phyloP scores from a whole-genome alignment of 2,329 filamentous ascomycete genomes.

The Pseudocercospora fuligena region DNA sequence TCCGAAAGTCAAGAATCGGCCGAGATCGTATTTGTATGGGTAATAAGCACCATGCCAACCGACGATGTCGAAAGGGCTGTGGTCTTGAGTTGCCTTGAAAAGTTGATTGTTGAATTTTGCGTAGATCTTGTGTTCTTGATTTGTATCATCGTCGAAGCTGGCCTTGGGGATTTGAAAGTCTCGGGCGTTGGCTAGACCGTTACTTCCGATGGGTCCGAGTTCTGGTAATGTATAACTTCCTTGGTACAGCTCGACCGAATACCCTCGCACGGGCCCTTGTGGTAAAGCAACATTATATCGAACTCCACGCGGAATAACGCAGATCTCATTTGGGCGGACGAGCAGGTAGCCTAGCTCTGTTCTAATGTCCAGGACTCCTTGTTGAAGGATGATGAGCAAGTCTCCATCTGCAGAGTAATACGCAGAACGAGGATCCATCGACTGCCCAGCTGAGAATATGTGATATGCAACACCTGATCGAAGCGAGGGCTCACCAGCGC shows the following conservation, averaged over 20 bases:
- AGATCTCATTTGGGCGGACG: conserved; percentile 70
- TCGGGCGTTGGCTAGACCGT: conserved; percentile 67
- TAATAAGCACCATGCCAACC: conserved; percentile 73
- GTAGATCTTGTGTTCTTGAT: conserved; percentile 61
- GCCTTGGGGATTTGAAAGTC: conserved; percentile 70
- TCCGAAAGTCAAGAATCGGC: conserved; percentile 63
- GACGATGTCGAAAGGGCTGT: conserved; percentile 72
- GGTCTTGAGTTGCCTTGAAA: conserved; percentile 64
- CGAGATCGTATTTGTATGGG: conserved; percentile 62
- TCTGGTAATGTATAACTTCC: conserved; percentile 69
- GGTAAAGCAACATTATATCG: conserved; percentile 65
- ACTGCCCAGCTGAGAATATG: conserved; percentile 76
- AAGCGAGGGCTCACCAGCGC: conserved; percentile 76
- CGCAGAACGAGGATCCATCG: conserved; percentile 73
- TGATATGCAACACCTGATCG: conserved; percentile 83
- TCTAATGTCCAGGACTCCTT: conserved; percentile 68
- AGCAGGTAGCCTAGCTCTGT: conserved; percentile 70
- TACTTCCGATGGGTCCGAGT: conserved; percentile 68
- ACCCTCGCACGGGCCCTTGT: conserved; percentile 65
- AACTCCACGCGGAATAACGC: conserved; percentile 69
- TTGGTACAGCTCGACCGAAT: conserved; percentile 70
- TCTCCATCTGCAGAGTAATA: conserved; percentile 83
- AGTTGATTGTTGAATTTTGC: conserved; percentile 67
- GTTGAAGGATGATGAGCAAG: conserved; percentile 68
- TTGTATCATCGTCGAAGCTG: conserved; percentile 58